phyloP scores from a whole-genome alignment of 2,329 filamentous ascomycete genomes.

The Aureobasidium sp. region DNA sequence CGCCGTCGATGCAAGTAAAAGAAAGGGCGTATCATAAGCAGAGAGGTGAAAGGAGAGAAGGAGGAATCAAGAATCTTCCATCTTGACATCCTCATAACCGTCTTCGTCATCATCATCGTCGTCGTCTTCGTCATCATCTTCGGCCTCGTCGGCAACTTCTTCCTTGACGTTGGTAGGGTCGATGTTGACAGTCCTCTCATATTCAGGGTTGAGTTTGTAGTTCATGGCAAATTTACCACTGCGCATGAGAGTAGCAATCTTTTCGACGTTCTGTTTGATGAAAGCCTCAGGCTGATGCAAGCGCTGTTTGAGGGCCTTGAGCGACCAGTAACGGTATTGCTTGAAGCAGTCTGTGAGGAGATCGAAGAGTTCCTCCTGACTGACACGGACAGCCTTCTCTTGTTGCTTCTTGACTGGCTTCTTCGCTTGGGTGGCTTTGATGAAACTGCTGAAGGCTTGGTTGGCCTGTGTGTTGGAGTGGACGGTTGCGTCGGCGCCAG shows the following conservation, averaged over 20 bases:
- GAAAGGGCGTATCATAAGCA: too few species aligned
- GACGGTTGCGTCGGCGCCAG: slow-evolving; percentile 28
- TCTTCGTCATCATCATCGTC: slow-evolving; percentile 44
- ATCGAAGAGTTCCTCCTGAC: slow-evolving; percentile 80
- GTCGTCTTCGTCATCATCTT: slow-evolving; percentile 34
- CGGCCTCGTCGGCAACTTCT: slow-evolving; percentile 31
- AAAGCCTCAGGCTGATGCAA: slow-evolving; percentile 89
- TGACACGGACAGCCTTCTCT: slow-evolving; percentile 83
- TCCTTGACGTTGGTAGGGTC: slow-evolving; percentile 44
- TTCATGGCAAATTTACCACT: slow-evolving; percentile 76
- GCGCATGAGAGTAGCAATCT: slow-evolving; percentile 74
- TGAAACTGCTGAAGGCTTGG: slow-evolving; percentile 25
- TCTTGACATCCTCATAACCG: slow-evolving; percentile 37
- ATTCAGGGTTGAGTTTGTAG: slow-evolving; percentile 71
- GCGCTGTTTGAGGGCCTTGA: slow-evolving; percentile 69
- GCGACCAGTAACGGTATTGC: slow-evolving; percentile 85
- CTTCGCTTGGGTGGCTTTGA: slow-evolving; percentile 22
- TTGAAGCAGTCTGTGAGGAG: slow-evolving; percentile 76
- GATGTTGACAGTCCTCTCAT: slow-evolving; percentile 45
- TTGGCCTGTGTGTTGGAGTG: slow-evolving; percentile 26
- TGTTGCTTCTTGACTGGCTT: slow-evolving; percentile 43
- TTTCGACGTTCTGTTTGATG: slow-evolving; percentile 73
- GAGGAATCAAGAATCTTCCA: slow-evolving; percentile 16
- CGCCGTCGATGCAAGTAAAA: too few species aligned
- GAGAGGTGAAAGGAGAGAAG: too few species aligned